Conservation (phyloP, 495 filamentous ascomycete species). For the Cercophora sp. region DNA sequence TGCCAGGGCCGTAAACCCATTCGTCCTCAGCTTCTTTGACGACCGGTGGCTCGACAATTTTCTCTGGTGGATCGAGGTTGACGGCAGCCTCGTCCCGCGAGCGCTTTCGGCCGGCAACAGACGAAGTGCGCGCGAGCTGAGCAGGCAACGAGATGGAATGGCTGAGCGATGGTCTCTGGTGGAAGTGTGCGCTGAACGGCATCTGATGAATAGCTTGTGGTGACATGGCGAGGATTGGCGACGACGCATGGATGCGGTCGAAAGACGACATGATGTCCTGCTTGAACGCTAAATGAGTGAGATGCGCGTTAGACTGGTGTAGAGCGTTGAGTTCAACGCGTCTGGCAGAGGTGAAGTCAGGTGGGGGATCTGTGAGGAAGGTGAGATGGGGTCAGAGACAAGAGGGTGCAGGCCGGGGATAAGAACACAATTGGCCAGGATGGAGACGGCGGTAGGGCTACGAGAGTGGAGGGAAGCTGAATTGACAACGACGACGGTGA, state of each 20-base stretch:
- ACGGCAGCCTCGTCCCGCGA: slow-evolving; percentile 60
- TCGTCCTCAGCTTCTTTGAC: slow-evolving; percentile 51
- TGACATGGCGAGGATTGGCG: slow-evolving; percentile 50
- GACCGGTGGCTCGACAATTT: slow-evolving; percentile 38
- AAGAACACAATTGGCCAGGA: slow-evolving; percentile 29
- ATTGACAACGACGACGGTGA: slow-evolving; percentile 13
- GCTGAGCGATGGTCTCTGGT: slow-evolving; percentile 38
- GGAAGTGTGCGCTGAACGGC: slow-evolving; percentile 40
- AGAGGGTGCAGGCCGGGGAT: slow-evolving; percentile 23
- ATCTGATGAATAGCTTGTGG: slow-evolving; percentile 43
- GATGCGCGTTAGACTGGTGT: slow-evolving; percentile 23
- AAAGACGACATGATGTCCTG: slow-evolving; percentile 46
- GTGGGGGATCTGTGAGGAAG: slow-evolving; percentile 1
- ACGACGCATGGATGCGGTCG: slow-evolving; percentile 42
- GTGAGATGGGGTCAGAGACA: slow-evolving; percentile 8
- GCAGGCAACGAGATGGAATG: slow-evolving; percentile 30
- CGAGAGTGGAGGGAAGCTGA: slow-evolving; percentile 12
- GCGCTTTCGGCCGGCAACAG: slow-evolving; percentile 56
- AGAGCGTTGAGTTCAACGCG: slow-evolving; percentile 23
- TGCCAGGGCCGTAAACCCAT: slow-evolving; percentile 67
- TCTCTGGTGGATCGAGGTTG: slow-evolving; percentile 51
- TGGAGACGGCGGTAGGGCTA: slow-evolving; percentile 10
- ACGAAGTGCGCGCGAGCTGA: slow-evolving; percentile 24
- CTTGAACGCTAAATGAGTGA: slow-evolving; percentile 30
- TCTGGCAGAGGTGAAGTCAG: slow-evolving; percentile 6